Percentiles rank a stretch among this genome's conserved stretches.
These are phyloP conservation scores for Phytophthora capsici DNA, from an alignment of 352 stramenopile genomes.

Conservation along the genomic window DNA sequence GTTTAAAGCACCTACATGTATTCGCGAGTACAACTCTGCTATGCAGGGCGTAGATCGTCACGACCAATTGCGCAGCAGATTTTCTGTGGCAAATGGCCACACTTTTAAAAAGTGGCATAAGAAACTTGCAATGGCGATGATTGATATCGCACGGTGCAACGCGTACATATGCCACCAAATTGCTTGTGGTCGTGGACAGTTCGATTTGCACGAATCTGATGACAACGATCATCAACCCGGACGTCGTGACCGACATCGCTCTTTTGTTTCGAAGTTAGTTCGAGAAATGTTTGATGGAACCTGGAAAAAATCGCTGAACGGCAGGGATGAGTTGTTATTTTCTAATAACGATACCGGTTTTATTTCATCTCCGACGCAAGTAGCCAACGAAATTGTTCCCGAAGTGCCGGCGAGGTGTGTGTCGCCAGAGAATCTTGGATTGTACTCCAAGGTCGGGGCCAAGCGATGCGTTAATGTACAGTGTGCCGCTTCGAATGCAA, in stretches of 20 bases:
- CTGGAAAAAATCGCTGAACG: neutral
- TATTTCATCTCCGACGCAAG: no score
- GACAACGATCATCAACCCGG: neutral
- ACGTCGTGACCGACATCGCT: neutral
- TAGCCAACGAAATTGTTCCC: no score
- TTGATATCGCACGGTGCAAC: conserved; percentile 10
- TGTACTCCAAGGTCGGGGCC: neutral
- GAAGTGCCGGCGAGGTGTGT: neutral
- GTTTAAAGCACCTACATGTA: conserved; percentile 25
- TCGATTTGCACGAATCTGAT: no score
- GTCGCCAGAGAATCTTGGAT: neutral
- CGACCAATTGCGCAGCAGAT: neutral
- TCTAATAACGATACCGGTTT: no score
- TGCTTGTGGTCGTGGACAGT: neutral
- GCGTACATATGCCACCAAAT: conserved; percentile 1
- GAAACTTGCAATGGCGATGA: conserved; percentile 2
- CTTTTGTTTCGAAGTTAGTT: neutral
- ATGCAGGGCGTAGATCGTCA: conserved; percentile 32
- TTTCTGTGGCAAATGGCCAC: neutral
- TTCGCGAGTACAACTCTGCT: conserved; percentile 40
- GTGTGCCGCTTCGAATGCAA: neutral
- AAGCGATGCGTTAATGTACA: neutral
- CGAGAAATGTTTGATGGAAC: neutral
- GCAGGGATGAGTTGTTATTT: no score
- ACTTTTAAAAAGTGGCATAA: conserved; percentile 12